These are phyloP conservation scores for Leucoagaricus sp. DNA, from an alignment of 1,284 basidiomycete genomes.

Conservation along the genomic window DNA sequence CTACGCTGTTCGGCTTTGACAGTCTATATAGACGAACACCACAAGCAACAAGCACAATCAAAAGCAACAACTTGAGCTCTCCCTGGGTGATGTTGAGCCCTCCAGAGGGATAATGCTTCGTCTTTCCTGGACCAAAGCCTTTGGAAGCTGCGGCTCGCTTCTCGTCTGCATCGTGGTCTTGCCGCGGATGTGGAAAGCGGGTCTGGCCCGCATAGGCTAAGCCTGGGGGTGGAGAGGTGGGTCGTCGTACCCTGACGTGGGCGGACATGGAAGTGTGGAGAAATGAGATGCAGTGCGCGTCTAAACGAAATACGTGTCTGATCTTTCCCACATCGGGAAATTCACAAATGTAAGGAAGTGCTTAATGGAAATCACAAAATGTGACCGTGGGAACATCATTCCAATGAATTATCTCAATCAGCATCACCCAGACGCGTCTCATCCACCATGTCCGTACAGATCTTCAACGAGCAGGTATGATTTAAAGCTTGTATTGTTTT, in stretches of 20 bases:
- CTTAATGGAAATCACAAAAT: too few species aligned
- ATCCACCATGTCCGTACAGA: slow-evolving; percentile 45
- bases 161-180: slow-evolving; percentile 72
- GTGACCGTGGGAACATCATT: slow-evolving; percentile 11
- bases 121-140: slow-evolving; percentile 58
- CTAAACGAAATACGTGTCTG: slow-evolving; percentile 12
- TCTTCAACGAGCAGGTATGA: slow-evolving; percentile 44
- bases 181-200: slow-evolving; percentile 60
- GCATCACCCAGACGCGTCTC: slow-evolving; percentile 8
- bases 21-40: slow-evolving; percentile 80
- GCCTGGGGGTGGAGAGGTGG: slow-evolving; percentile 63
- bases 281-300: not conserved
- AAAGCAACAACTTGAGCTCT: slow-evolving; percentile 73
- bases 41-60: slow-evolving; percentile 66
- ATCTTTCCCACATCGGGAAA: not conserved
- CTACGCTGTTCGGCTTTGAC: slow-evolving; percentile 83
- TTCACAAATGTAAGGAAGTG: too few species aligned
- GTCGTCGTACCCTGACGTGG: slow-evolving; percentile 60
- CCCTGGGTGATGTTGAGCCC: slow-evolving; percentile 66
- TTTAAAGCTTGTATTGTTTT: too few species aligned
- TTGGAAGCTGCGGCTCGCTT: slow-evolving; percentile 68
- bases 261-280: slow-evolving; percentile 3
- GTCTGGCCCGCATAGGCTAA: slow-evolving; percentile 30
- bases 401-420: not conserved
- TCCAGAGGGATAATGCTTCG: slow-evolving; percentile 51